Base-by-base conservation (phyloP, 345 rosid genomes). In the Zanthoxylum bungeanum region DNA sequence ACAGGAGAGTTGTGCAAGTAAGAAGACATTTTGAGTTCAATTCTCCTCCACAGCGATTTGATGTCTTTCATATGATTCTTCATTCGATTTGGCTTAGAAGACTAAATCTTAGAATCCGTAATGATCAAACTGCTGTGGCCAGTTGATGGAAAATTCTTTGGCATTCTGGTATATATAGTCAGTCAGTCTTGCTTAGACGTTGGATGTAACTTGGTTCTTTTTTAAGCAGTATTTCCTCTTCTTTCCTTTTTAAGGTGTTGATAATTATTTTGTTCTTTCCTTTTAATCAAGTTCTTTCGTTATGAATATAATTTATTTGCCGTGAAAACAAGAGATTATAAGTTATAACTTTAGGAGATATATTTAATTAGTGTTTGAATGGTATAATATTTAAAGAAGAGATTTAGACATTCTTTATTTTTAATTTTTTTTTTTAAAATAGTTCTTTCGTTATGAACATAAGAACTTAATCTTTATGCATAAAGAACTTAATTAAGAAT, bases 21-120 rank as follows among this genome's bases (percentile, higher is more conserved):
- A 83, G 93, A 67, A 73, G 85, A 60, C 98, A 93, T 68, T 93
- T 93, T 57, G 92, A 85, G 77, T 87, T 91, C 52, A 81, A 89
- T 64, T 89, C 86, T 40, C 96, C 97, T 22, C 92, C 98, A 0
- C 80, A 83, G 81, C 77, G 97, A 70, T 93, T 79, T 60, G 98
- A 93, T 72, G 96, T 93, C 34, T 93, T 88, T 65, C 98, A 93
- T 50, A 91, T 93, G 98, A 93, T 93, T 51, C 92, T 93, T 57
- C 98, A 93, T 76, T 93, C 98, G 0, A 74, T 91, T 68, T 93
- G 98, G 97, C 88, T 88, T 0, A 78, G 98, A 77, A 83, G 97
- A 76, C 71, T 93, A 40, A 93, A 93, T 78, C 84, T 90, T 36
- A 78, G 82, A 73, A 82, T 93, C 37, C 80, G 74, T 51, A 78